Conservation (phyloP, 2,329 filamentous ascomycete species). For the Furcasterigmium sp. region DNA sequence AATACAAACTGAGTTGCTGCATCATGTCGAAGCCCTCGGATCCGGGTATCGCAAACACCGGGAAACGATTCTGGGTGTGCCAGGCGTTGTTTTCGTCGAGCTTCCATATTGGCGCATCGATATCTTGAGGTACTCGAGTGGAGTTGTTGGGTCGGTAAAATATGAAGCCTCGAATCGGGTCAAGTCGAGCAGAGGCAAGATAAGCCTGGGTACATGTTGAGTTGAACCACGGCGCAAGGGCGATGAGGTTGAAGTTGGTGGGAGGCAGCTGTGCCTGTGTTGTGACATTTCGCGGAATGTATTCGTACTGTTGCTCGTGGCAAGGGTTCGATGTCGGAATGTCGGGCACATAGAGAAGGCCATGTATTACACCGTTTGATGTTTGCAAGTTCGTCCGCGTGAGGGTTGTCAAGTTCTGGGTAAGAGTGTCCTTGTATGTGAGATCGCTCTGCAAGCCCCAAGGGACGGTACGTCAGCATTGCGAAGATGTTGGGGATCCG, state of each 20-base stretch:
- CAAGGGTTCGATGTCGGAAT: conserved; percentile 57
- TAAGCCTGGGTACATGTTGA: conserved; percentile 68
- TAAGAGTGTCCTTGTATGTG: conserved; percentile 24
- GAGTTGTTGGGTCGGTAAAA: conserved; percentile 56
- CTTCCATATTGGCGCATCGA: conserved; percentile 62
- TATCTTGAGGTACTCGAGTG: conserved; percentile 58
- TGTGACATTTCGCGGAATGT: conserved; percentile 72
- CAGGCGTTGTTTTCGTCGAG: conserved; percentile 66
- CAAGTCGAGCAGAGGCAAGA: conserved; percentile 53
- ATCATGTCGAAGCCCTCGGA: conserved; percentile 63
- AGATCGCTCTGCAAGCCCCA: too few species aligned
- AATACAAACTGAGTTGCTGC: conserved; percentile 68
- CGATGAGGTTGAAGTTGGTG: conserved; percentile 69
- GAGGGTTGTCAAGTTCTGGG: conserved; percentile 66
- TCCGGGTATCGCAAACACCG: conserved; percentile 77
- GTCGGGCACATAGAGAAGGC: conserved; percentile 81
- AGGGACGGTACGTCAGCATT: too few species aligned
- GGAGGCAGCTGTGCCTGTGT: conserved; percentile 63
- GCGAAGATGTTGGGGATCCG: too few species aligned
- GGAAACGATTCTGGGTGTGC: conserved; percentile 66
- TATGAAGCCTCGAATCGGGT: conserved; percentile 57
- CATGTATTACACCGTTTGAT: conserved; percentile 59
- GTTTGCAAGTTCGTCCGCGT: conserved; percentile 60
- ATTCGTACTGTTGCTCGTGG: conserved; percentile 53
- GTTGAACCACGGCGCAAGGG: conserved; percentile 81